Conservation (phyloP, 2,329 filamentous ascomycete genomes). For the Aspergillus ochraceoroseus region DNA sequence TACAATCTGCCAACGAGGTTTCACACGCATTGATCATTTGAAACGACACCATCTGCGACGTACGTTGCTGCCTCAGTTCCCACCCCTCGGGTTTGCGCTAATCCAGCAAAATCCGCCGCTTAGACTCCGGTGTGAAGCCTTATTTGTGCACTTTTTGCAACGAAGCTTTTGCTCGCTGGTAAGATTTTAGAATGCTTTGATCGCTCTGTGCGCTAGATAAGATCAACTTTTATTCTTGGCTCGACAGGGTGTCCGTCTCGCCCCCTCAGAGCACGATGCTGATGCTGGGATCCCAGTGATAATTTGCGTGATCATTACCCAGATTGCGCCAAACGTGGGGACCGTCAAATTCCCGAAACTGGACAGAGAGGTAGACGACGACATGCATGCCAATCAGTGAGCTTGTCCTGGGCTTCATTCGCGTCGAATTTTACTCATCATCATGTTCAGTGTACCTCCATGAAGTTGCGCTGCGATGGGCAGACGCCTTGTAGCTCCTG, state of each 20-base stretch:
- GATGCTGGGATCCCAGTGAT: constrained; percentile 31
- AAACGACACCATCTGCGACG: constrained; percentile 47
- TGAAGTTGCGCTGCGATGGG: constrained; percentile 48
- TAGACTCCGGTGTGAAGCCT: constrained; percentile 47
- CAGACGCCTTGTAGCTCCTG: constrained; percentile 44
- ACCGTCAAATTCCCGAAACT: constrained; percentile 43
- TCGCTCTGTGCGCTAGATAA: too few species aligned
- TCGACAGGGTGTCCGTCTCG: too few species aligned
- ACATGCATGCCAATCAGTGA: constrained; percentile 47
- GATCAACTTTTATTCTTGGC: too few species aligned
- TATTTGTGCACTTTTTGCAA: constrained; percentile 46
- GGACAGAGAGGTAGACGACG: constrained; percentile 45
- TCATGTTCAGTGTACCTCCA: constrained; percentile 42
- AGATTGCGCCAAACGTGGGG: constrained; percentile 41
- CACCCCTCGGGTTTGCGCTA: background rate
- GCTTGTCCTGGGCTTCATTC: too few species aligned
- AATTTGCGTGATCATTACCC: constrained; percentile 46
- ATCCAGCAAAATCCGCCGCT: constrained; percentile 13
- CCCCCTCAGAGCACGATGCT: background rate
- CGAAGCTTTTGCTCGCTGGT: constrained; percentile 46
- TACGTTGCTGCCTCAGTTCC: constrained; percentile 26
- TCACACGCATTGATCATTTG: constrained; percentile 48
- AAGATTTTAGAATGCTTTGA: constrained; percentile 20
- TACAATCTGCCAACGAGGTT: constrained; percentile 43
- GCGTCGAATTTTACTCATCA: constrained; percentile 7